These are phyloP conservation scores for Lentinula detonsa DNA, from an alignment of 768 basidiomycete genomes.

Conservation along the genomic window DNA sequence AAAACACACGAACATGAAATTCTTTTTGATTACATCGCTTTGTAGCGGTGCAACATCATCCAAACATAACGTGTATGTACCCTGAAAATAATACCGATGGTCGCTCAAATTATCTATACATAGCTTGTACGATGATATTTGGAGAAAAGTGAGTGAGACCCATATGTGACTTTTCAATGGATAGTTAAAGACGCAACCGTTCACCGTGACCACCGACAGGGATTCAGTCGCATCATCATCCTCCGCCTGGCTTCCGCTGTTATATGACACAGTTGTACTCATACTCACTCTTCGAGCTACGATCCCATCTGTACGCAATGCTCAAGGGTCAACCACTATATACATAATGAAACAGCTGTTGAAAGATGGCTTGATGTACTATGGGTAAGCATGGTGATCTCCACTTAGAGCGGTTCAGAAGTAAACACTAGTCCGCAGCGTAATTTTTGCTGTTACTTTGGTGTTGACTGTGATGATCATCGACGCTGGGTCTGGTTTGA, in stretches of 20 bases:
- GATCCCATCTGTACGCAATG: not conserved
- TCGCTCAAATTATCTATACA: not conserved
- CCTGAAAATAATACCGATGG: not conserved
- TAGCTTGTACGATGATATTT: conserved; percentile 4
- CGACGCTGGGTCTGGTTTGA: conserved; percentile 5
- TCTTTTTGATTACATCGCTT: not conserved
- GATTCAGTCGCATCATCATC: not conserved
- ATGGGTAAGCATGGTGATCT: not conserved
- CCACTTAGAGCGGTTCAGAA: no score
- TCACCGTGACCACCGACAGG: not conserved
- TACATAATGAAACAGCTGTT: not conserved
- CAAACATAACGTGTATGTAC: not conserved
- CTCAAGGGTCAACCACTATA: not conserved
- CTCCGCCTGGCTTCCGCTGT: not conserved
- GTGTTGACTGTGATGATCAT: not conserved
- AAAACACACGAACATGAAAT: not conserved
- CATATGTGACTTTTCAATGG: no score
- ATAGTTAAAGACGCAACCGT: no score
- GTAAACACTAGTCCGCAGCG: not conserved
- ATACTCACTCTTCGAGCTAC: not conserved
- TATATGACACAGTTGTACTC: conserved; percentile 3
- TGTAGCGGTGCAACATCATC: not conserved
- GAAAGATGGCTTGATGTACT: conserved; percentile 2
- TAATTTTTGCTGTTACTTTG: not conserved
- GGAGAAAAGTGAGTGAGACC: not conserved